Conservation (phyloP, 2,329 filamentous ascomycete genomes). For the Penicillium sp. region DNA sequence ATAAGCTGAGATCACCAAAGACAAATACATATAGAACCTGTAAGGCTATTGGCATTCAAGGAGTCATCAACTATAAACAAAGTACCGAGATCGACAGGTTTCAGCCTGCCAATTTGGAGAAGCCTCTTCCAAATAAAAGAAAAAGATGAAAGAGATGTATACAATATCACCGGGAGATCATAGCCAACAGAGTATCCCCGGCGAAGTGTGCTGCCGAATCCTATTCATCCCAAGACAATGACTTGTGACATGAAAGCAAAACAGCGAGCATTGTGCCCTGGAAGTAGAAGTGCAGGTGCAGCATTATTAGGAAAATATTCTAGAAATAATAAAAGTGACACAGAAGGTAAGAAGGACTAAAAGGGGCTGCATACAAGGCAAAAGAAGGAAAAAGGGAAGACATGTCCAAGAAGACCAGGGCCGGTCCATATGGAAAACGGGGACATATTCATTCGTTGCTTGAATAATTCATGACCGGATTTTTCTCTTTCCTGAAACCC, state of each 20-base stretch:
- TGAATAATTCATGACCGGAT: constrained; percentile 23
- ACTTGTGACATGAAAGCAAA: constrained; percentile 1
- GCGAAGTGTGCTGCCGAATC: neutral
- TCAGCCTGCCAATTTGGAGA: constrained; percentile 3
- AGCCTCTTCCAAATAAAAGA: constrained; percentile 1
- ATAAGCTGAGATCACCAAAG: neutral
- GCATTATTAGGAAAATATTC: constrained; percentile 20
- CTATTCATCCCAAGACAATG: constrained; percentile 1
- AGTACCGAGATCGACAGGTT: constrained; percentile 6
- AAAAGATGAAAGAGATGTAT: constrained; percentile 1
- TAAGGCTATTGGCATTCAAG: constrained; percentile 12
- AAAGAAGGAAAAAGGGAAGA: constrained; percentile 1
- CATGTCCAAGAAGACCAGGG: constrained; percentile 3
- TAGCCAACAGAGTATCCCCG: neutral
- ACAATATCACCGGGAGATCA: neutral
- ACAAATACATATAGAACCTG: neutral
- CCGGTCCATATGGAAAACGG: constrained; percentile 5
- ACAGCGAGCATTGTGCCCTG: constrained; percentile 9
- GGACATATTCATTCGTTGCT: constrained; percentile 16
- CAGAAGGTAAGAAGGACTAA: constrained; percentile 8
- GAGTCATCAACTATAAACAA: constrained; percentile 20
- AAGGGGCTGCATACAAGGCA: constrained; percentile 14
- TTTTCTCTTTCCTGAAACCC: constrained; percentile 7
- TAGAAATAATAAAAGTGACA: constrained; percentile 17
- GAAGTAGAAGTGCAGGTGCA: constrained; percentile 3